Percentiles rank a stretch among this genome's conserved stretches.
Evolutionary conservation across 1,139 yeast species (phyloP).

Genomic region (Protomyces arabidopsidicola): DNA sequence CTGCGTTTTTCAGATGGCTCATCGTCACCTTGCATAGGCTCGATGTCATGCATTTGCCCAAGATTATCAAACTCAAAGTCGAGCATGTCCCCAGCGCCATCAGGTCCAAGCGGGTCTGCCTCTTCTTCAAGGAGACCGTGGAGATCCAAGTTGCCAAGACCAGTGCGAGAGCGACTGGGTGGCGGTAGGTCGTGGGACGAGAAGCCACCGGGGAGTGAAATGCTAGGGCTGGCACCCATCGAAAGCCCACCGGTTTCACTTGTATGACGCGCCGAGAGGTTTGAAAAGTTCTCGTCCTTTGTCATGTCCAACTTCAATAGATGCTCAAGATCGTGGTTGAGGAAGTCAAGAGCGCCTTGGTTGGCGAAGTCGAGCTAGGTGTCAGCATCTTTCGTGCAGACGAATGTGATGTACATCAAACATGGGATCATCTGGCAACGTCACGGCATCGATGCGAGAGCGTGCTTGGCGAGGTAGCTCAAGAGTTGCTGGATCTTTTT

Average conservation of each 20-base stretch:
- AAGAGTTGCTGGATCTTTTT: neutral
- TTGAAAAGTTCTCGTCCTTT: neutral
- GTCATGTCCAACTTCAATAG: slow-evolving; percentile 4
- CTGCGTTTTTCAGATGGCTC: neutral
- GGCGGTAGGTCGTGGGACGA: neutral
- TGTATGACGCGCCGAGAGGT: neutral
- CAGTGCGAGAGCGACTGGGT: neutral
- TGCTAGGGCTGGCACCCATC: neutral
- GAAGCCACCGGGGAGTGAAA: slow-evolving; percentile 2
- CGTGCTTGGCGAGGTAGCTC: slow-evolving; percentile 1
- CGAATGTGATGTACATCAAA: slow-evolving; percentile 18
- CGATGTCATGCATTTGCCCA: slow-evolving; percentile 18
- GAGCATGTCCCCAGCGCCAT: slow-evolving; percentile 8
- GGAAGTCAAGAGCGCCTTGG: neutral
- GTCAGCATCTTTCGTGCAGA: neutral
- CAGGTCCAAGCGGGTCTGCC: slow-evolving; percentile 10
- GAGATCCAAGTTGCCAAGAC: slow-evolving; percentile 1
- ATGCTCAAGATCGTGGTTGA: neutral
- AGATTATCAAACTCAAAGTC: slow-evolving; percentile 27
- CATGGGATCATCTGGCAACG: slow-evolving; percentile 27
- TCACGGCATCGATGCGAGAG: slow-evolving; percentile 3
- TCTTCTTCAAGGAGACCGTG: slow-evolving; percentile 21
- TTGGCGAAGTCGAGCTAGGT: neutral
- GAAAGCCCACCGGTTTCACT: neutral
- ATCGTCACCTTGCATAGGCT: neutral